phyloP scores from a whole-genome alignment of 768 basidiomycete genomes.

The Lyophyllum decastes region DNA sequence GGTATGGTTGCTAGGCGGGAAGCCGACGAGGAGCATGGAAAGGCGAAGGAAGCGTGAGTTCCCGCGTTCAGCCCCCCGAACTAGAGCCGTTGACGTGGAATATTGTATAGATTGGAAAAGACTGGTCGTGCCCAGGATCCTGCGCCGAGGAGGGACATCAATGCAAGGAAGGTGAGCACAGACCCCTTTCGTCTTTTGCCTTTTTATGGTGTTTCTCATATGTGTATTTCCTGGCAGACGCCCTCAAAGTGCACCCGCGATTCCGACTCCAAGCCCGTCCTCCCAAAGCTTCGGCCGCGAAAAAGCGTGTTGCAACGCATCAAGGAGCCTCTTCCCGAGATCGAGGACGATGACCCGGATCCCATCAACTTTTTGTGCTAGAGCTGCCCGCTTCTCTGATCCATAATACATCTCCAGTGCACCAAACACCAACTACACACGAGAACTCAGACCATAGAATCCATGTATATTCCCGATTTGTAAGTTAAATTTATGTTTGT shows the following conservation, averaged over 20 bases:
- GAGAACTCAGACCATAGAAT: background rate
- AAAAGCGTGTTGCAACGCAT: constrained; percentile 23
- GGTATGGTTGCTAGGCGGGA: background rate
- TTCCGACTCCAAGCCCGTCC: background rate
- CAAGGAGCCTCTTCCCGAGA: constrained; percentile 18
- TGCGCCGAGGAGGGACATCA: background rate
- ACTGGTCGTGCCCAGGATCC: background rate
- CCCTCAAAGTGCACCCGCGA: background rate
- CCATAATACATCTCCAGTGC: background rate
- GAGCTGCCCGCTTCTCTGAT: background rate
- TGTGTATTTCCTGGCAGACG: background rate
- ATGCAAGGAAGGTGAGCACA: background rate
- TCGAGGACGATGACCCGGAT: constrained; percentile 25
- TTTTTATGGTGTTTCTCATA: background rate
- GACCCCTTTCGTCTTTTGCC: background rate
- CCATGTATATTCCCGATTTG: background rate
- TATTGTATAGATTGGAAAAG: background rate
- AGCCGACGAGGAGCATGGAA: background rate
- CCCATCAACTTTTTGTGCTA: constrained; percentile 25
- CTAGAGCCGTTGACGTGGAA: background rate
- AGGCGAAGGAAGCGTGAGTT: constrained; percentile 8
- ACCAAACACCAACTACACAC: background rate
- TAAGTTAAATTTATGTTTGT: background rate
- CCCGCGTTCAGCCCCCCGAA: background rate
- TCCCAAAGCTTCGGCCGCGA: constrained; percentile 11